These are phyloP conservation scores for Wickerhamiella australiensis DNA, from an alignment of 805 yeast genomes.

Conservation along the genomic window DNA sequence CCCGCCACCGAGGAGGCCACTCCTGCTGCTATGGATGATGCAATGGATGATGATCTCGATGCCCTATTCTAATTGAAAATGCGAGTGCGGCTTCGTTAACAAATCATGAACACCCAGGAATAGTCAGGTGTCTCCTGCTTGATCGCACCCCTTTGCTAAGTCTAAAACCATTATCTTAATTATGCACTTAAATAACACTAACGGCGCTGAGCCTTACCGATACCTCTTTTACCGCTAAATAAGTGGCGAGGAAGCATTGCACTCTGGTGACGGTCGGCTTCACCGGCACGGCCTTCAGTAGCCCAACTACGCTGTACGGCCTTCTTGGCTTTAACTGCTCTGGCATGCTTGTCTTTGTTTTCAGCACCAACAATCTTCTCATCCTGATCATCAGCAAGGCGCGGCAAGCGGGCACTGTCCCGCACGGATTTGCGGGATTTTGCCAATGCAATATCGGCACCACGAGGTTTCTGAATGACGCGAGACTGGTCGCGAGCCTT, in stretches of 20 bases:
- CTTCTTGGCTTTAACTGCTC: constrained; percentile 79
- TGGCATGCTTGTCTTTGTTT: constrained; percentile 52
- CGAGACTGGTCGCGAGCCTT: constrained; percentile 32
- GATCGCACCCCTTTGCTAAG: no score
- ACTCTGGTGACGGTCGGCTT: constrained; percentile 82
- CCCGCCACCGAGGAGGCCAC: constrained; percentile 20
- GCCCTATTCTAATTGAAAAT: constrained; percentile 11
- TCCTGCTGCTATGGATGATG: constrained; percentile 12
- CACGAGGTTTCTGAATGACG: constrained; percentile 33
- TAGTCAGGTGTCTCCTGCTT: no score
- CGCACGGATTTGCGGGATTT: constrained; percentile 34
- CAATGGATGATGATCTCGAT: constrained; percentile 12
- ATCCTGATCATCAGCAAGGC: constrained; percentile 73
- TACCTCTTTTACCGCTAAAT: constrained; percentile 93
- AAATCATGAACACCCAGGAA: no score
- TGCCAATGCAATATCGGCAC: constrained; percentile 68
- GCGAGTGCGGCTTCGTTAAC: no score
- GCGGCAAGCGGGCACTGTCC: constrained; percentile 34
- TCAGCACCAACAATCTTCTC: constrained; percentile 25
- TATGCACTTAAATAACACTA: constrained; percentile 26
- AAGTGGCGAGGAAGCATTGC: constrained; percentile 86
- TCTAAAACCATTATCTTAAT: not conserved
- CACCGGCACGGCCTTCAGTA: constrained; percentile 86
- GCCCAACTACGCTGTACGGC: constrained; percentile 88
- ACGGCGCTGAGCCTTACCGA: constrained; percentile 85